phyloP scores from a whole-genome alignment of 129 eudicot genomes.

The Pulicaria dysenterica region DNA sequence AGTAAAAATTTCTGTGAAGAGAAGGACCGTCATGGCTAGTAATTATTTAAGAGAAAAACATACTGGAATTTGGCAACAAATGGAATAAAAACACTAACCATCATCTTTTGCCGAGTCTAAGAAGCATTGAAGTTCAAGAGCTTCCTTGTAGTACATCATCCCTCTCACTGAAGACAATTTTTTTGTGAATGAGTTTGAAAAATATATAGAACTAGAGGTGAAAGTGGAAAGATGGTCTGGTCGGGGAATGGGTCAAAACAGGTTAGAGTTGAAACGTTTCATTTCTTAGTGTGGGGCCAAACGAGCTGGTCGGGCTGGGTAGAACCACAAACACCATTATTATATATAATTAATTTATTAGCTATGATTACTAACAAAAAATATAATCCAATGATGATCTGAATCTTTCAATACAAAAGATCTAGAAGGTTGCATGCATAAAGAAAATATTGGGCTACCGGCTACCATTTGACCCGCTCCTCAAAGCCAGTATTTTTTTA shows the following conservation, averaged over 20 bases:
- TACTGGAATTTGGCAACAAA: neutral
- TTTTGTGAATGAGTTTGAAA: slow-evolving; percentile 25
- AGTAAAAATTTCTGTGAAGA: slow-evolving; percentile 69
- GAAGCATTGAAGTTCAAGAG: slow-evolving; percentile 93
- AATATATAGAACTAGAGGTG: neutral
- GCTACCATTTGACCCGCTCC: neutral
- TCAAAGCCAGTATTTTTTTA: neutral
- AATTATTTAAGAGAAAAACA: slow-evolving; percentile 3
- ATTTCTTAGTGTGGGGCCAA: no score
- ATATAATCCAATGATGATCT: neutral
- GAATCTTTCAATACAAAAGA: neutral
- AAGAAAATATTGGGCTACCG: neutral
- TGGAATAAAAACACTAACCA: slow-evolving; percentile 50
- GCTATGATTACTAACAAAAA: neutral
- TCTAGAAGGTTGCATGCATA: slow-evolving; percentile 1
- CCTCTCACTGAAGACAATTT: slow-evolving; percentile 72
- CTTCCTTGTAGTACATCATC: slow-evolving; percentile 95
- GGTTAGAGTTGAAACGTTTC: no score
- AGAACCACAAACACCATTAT: neutral
- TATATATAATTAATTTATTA: neutral
- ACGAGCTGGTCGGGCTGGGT: neutral
- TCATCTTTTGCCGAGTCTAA: slow-evolving; percentile 79
- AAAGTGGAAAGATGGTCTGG: no score
- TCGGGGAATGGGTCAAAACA: no score
- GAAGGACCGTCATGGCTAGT: slow-evolving; percentile 22